phyloP scores from a whole-genome alignment of 2,329 filamentous ascomycete genomes.

The Venturia pyrina region DNA sequence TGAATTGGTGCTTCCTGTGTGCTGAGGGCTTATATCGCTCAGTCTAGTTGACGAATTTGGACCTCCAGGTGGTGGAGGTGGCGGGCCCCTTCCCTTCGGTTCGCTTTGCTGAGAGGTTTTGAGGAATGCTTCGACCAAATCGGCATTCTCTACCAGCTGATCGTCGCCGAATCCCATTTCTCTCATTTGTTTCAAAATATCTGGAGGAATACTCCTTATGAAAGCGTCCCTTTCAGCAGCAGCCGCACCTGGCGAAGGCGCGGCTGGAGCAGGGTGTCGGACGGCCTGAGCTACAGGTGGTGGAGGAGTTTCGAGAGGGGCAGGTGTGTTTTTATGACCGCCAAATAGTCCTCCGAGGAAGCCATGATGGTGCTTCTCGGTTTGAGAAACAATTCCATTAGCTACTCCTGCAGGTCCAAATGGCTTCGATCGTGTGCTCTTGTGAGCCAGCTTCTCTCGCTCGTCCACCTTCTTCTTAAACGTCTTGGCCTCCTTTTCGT shows the following conservation, averaged over 20 bases:
- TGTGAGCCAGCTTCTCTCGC: constrained; percentile 88
- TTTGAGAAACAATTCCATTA: constrained; percentile 16
- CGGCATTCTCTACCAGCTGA: constrained; percentile 55
- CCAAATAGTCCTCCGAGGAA: constrained; percentile 42
- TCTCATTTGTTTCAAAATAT: constrained; percentile 49
- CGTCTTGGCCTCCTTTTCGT: constrained; percentile 94
- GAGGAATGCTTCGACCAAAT: constrained; percentile 50
- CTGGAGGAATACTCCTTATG: constrained; percentile 52
- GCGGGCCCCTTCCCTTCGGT: constrained; percentile 43
- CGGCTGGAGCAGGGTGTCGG: neutral
- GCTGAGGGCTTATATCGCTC: constrained; percentile 45
- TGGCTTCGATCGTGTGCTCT: constrained; percentile 68
- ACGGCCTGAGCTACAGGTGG: constrained; percentile 24
- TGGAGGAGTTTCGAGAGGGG: constrained; percentile 14
- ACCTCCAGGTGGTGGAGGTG: constrained; percentile 49
- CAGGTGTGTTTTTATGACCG: constrained; percentile 10
- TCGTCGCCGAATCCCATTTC: constrained; percentile 60
- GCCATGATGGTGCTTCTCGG: constrained; percentile 31
- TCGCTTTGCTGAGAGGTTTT: constrained; percentile 51
- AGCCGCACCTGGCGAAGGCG: neutral
- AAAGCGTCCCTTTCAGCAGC: constrained; percentile 28
- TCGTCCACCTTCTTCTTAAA: constrained; percentile 98
- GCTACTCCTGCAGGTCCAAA: constrained; percentile 45
- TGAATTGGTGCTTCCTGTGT: constrained; percentile 45
- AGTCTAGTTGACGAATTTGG: constrained; percentile 20